A percentile compares a stretch with the other conserved stretches of the same genome.
These are phyloP conservation scores for Beauveria sp. DNA, from an alignment of 2,329 filamentous ascomycete genomes.

Conservation along the genomic window DNA sequence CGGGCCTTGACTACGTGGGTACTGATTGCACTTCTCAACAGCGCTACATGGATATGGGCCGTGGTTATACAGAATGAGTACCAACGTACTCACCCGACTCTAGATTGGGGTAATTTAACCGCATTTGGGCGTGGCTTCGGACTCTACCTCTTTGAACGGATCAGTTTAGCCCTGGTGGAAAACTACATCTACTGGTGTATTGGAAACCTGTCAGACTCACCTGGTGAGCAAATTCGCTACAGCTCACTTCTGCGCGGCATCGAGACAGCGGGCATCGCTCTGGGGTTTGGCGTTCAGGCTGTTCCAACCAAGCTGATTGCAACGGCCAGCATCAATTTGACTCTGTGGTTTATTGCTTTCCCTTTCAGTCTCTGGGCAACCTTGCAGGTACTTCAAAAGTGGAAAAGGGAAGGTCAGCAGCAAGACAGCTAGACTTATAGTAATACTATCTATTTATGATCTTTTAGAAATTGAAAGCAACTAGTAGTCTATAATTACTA, in stretches of 20 bases:
- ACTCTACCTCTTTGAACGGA: constrained; percentile 32
- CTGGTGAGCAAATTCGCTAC: constrained; percentile 36
- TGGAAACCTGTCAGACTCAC: constrained; percentile 35
- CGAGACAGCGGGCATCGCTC: constrained; percentile 32
- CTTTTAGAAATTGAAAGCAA: no score
- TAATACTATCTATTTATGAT: no score
- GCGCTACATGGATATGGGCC: constrained; percentile 39
- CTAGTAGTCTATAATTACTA: no score
- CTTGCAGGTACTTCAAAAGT: constrained; percentile 31
- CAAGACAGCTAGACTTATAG: neutral
- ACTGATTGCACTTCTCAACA: constrained; percentile 34
- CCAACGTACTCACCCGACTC: constrained; percentile 29
- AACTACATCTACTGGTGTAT: constrained; percentile 42
- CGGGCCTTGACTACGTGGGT: constrained; percentile 32
- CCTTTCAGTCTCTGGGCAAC: constrained; percentile 38
- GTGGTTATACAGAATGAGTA: constrained; percentile 40
- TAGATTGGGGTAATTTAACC: constrained; percentile 35
- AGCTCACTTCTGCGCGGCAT: constrained; percentile 35
- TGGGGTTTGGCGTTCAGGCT: constrained; percentile 37
- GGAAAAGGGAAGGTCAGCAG: constrained; percentile 19
- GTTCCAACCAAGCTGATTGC: constrained; percentile 34
- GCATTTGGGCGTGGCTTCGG: constrained; percentile 32
- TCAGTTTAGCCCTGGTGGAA: constrained; percentile 32
- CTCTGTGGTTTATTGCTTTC: constrained; percentile 33
- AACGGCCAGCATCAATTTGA: constrained; percentile 35